phyloP scores from a whole-genome alignment of 805 yeast species.

The Grigorovia jiainica region DNA sequence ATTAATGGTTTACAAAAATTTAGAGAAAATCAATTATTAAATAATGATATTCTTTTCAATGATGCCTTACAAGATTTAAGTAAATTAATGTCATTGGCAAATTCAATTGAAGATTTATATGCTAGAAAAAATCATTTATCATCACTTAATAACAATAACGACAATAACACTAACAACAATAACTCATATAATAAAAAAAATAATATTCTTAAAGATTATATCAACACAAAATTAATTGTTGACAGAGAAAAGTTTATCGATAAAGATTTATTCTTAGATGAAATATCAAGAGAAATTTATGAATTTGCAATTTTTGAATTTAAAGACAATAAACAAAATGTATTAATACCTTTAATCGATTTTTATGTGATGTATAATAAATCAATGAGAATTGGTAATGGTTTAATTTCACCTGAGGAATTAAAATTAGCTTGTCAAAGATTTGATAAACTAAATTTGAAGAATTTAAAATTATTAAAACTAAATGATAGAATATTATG shows the following conservation, averaged over 20 bases:
- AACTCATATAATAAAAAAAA: conserved; percentile 7
- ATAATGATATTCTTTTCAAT: conserved; percentile 52
- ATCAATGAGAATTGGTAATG: conserved; percentile 53
- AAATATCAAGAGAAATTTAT: conserved; percentile 68
- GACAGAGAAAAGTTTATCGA: conserved; percentile 31
- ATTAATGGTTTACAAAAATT: conserved; percentile 58
- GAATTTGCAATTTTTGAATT: conserved; percentile 46
- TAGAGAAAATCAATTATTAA: conserved; percentile 44
- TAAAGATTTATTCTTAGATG: conserved; percentile 43
- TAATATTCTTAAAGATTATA: conserved; percentile 2
- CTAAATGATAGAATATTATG: conserved; percentile 31
- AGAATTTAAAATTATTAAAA: conserved; percentile 31
- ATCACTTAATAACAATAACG: neutral
- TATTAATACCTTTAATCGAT: conserved; percentile 46
- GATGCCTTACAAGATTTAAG: conserved; percentile 70
- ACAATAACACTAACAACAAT: neutral
- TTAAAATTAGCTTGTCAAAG: conserved; percentile 49
- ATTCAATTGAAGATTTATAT: conserved; percentile 55
- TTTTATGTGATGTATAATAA: conserved; percentile 56
- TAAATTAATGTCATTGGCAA: conserved; percentile 67
- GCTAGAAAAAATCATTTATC: neutral
- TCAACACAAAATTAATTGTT: conserved; percentile 18
- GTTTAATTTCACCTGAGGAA: conserved; percentile 62
- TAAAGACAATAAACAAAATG: conserved; percentile 30
- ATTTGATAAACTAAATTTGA: conserved; percentile 47